A percentile compares a stretch with the other conserved stretches of the same genome.
These are phyloP conservation scores for Diutina rugosa DNA, from an alignment of 1,139 yeast genomes.

Conservation along the genomic window DNA sequence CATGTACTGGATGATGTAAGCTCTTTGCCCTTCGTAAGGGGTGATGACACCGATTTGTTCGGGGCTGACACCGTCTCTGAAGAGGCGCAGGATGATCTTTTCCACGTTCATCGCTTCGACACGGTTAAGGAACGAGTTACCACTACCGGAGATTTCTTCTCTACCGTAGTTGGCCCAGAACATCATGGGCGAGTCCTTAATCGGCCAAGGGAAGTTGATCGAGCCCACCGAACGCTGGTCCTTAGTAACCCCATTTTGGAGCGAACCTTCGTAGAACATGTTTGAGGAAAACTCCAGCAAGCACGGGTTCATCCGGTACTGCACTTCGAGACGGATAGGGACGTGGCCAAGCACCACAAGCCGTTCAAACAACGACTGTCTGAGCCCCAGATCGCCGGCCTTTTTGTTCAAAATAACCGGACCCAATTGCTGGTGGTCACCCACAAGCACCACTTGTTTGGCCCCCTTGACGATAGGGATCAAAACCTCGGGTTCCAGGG, in stretches of 20 bases:
- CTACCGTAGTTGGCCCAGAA: conserved; percentile 87
- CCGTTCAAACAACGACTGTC: conserved; percentile 79
- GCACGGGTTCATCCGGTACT: conserved; percentile 90
- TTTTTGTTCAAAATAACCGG: conserved; percentile 73
- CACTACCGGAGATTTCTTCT: conserved; percentile 76
- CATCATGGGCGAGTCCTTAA: conserved; percentile 76
- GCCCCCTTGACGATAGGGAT: conserved; percentile 87
- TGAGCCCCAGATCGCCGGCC: conserved; percentile 79
- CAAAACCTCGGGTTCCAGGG: conserved; percentile 83
- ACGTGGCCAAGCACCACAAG: conserved; percentile 73
- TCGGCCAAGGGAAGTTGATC: conserved; percentile 83
- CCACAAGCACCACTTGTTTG: conserved; percentile 78
- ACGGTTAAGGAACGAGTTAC: conserved; percentile 76
- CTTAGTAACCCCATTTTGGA: conserved; percentile 81
- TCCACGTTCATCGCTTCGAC: conserved; percentile 90
- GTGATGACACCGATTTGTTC: conserved; percentile 85
- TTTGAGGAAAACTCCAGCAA: conserved; percentile 82
- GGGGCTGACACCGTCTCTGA: conserved; percentile 71
- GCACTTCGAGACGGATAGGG: conserved; percentile 81
- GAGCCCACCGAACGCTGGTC: conserved; percentile 49
- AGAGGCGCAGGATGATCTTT: conserved; percentile 58
- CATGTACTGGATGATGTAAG: conserved; percentile 72
- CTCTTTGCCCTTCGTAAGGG: conserved; percentile 91
- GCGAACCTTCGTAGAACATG: conserved; percentile 85
- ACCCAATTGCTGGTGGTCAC: conserved; percentile 92